Conservation (phyloP, 164 flowering plant species). For the Stephania japonica region DNA sequence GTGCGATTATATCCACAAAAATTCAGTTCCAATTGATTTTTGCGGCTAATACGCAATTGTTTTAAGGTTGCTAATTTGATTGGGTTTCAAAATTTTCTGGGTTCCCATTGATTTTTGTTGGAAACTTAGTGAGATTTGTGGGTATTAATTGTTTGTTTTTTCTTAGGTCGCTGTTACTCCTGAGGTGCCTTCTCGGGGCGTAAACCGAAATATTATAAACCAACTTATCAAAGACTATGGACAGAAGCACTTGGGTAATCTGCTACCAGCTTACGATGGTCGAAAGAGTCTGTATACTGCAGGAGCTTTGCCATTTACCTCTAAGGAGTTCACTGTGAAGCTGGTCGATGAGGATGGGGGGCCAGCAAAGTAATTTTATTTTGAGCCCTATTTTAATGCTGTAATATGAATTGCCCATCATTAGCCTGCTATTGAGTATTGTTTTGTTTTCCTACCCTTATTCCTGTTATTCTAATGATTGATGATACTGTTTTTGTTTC, state of each 20-base stretch:
- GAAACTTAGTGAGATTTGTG: no score
- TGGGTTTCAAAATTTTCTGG: no score
- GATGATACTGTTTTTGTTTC: not conserved
- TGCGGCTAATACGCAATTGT: no score
- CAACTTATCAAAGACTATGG: conserved; percentile 24
- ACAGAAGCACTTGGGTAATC: conserved; percentile 33
- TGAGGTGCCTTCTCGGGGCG: conserved; percentile 46
- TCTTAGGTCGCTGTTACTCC: conserved; percentile 63
- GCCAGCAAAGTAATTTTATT: conserved; percentile 16
- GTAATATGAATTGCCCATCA: not conserved
- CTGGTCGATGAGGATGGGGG: conserved; percentile 27
- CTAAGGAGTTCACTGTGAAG: conserved; percentile 48
- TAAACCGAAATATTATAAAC: conserved; percentile 36
- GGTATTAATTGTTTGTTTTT: not conserved
- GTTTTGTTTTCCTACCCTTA: not conserved
- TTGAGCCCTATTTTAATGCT: not conserved
- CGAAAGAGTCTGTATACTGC: conserved; percentile 58
- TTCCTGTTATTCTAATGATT: not conserved
- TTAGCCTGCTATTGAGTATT: not conserved
- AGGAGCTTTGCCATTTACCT: conserved; percentile 47
- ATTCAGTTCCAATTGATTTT: no score
- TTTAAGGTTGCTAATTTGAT: no score
- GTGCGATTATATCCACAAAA: no score
- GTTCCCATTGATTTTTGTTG: no score
- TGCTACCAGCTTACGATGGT: conserved; percentile 68